A percentile compares a stretch with the other conserved stretches of the same genome.
Conservation (phyloP, 257 asterid species). For the Solanum ossicruentum region DNA sequence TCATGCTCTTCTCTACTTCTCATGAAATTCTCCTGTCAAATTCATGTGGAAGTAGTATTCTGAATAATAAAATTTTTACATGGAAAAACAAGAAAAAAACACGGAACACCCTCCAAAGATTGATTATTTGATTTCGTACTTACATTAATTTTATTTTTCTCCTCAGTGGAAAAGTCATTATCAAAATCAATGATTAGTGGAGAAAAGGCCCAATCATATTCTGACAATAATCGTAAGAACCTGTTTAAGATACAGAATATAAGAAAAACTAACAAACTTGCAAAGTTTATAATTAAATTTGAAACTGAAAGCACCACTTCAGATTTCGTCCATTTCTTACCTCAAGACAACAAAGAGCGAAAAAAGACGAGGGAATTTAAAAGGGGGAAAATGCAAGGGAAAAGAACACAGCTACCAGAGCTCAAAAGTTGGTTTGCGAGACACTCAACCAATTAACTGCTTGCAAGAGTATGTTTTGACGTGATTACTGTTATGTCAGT, state of each 20-base stretch:
- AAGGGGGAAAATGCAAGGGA: background rate
- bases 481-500: background rate
- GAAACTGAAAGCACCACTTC: background rate
- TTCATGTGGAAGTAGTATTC: constrained; percentile 3
- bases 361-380: background rate
- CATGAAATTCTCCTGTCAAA: constrained; percentile 51
- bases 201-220: constrained; percentile 81
- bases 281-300: background rate
- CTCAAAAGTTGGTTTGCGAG: background rate
- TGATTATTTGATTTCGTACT: constrained; percentile 1
- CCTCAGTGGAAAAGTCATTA: constrained; percentile 64
- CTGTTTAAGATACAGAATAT: constrained; percentile 23
- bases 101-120: background rate
- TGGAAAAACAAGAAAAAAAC: background rate
- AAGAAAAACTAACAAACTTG: background rate
- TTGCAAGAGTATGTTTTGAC: background rate
- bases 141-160: constrained; percentile 68
- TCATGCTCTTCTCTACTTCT: constrained; percentile 47
- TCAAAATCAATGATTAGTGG: constrained; percentile 79
- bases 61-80: background rate
- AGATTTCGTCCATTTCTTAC: background rate
- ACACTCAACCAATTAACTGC: background rate
- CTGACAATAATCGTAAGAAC: constrained; percentile 69
- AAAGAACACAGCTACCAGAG: background rate
- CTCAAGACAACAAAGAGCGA: background rate